Evolutionary conservation across 2,329 filamentous ascomycete species (phyloP).

Genomic region (Emmonsiellopsis sp.): DNA sequence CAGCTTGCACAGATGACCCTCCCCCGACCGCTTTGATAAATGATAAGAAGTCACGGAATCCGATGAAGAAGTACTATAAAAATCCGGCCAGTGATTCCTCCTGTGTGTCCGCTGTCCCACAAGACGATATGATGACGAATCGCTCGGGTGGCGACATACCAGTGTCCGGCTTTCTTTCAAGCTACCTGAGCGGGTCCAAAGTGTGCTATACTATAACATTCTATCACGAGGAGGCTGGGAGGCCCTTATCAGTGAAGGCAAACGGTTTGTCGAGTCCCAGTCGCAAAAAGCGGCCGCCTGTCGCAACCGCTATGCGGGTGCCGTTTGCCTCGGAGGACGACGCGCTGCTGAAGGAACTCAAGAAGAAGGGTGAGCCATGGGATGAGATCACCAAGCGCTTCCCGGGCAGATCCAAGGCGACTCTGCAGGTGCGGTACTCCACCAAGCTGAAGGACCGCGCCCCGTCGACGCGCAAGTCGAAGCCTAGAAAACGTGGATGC

Average conservation of each 20-base stretch:
- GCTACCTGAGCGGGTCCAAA: background rate
- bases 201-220: conserved; percentile 6
- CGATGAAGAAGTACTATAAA: background rate
- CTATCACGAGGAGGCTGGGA: background rate
- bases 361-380: conserved; percentile 5
- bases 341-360: conserved; percentile 10
- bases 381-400: conserved; percentile 4
- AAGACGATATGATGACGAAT: conserved; percentile 1
- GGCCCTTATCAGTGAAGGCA: background rate
- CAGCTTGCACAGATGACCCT: background rate
- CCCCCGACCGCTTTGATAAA: background rate
- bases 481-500: too few species aligned
- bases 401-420: conserved; percentile 1
- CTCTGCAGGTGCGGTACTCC: conserved; percentile 2
- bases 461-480: background rate
- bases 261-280: background rate
- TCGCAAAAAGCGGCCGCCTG: background rate
- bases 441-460: conserved; percentile 1
- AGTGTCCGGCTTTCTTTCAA: conserved; percentile 2
- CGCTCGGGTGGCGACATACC: background rate
- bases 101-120: background rate
- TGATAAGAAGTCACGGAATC: background rate
- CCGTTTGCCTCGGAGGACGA: background rate
- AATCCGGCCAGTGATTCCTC: background rate
- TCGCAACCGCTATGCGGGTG: background rate